A percentile compares a stretch with the other conserved stretches of the same genome.
Evolutionary conservation across 2,329 filamentous ascomycete species (phyloP).

Genomic region (Ploettnerulaceae sp.): DNA sequence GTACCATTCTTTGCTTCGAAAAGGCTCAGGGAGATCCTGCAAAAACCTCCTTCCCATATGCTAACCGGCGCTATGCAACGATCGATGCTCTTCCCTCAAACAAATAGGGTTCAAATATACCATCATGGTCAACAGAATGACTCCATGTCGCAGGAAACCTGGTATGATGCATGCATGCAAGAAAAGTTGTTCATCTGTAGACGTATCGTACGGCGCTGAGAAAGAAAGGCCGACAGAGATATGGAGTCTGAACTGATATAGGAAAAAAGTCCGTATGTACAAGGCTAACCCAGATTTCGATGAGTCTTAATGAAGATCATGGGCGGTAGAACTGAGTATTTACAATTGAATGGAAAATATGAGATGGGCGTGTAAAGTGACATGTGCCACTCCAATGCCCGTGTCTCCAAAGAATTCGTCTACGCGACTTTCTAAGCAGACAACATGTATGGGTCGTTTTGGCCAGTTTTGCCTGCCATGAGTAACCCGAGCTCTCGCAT

Average conservation of each 20-base stretch:
- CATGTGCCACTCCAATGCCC: constrained; percentile 16
- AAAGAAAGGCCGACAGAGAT: constrained; percentile 12
- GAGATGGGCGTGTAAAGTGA: constrained; percentile 17
- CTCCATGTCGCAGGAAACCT: constrained; percentile 6
- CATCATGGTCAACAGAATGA: neutral
- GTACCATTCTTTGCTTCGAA: no score
- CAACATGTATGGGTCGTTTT: constrained; percentile 63
- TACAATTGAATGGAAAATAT: constrained; percentile 20
- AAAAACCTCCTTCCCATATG: no score
- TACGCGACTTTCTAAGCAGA: constrained; percentile 50
- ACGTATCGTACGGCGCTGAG: constrained; percentile 8
- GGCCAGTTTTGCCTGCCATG: constrained; percentile 73
- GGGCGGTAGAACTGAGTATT: constrained; percentile 19
- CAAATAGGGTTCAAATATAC: neutral
- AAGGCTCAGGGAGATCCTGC: no score
- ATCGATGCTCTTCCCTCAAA: constrained; percentile 8
- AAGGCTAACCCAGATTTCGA: neutral
- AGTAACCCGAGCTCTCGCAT: constrained; percentile 90
- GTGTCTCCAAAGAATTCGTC: constrained; percentile 22
- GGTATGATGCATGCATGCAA: constrained; percentile 16
- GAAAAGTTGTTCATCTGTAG: constrained; percentile 9
- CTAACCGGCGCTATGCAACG: constrained; percentile 27
- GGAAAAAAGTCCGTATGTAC: constrained; percentile 13
- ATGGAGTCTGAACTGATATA: constrained; percentile 15
- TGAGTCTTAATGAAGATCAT: neutral